Percentiles rank a stretch among this genome's conserved stretches.
phyloP scores from a whole-genome alignment of 1,139 yeast species.

The Blastobotrys aristatus region DNA sequence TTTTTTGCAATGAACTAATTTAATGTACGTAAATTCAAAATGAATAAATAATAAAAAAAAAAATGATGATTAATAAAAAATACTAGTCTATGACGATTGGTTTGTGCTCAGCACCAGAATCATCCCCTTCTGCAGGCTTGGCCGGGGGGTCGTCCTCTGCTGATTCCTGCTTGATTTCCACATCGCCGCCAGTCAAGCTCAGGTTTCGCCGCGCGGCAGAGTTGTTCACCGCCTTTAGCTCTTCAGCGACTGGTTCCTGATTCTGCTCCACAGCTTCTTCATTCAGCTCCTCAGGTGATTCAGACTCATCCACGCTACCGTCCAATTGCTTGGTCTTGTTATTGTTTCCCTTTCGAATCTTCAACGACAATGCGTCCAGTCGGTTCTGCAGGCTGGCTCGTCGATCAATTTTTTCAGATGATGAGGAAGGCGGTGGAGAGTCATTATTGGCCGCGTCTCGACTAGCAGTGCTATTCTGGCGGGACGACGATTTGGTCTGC shows the following conservation, averaged over 20 bases:
- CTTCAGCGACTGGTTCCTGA: background rate
- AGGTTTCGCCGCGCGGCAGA: conserved; percentile 13
- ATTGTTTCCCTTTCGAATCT: conserved; percentile 21
- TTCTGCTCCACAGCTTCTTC: background rate
- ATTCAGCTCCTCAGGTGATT: background rate
- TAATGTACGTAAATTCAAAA: background rate
- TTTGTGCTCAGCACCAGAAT: conserved; percentile 3
- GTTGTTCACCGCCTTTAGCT: background rate
- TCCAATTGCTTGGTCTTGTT: background rate
- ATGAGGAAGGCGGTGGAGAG: conserved; percentile 1
- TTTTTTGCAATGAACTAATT: background rate
- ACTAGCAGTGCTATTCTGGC: conserved; percentile 1
- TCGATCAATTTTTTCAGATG: conserved; percentile 11
- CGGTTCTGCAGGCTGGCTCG: conserved; percentile 26
- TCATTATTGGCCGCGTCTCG: background rate
- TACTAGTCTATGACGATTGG: conserved; percentile 11
- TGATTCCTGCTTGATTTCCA: background rate
- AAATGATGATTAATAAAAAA: background rate
- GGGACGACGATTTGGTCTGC: background rate
- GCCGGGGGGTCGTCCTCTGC: background rate
- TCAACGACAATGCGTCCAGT: conserved; percentile 26
- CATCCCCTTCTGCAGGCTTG: background rate
- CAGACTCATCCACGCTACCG: background rate
- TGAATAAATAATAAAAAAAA: background rate
- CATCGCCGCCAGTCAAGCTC: conserved; percentile 12